Percentiles rank a stretch among this genome's conserved stretches.
phyloP scores from a whole-genome alignment of 352 stramenopile species.

The Pythium vanterpoolii region DNA sequence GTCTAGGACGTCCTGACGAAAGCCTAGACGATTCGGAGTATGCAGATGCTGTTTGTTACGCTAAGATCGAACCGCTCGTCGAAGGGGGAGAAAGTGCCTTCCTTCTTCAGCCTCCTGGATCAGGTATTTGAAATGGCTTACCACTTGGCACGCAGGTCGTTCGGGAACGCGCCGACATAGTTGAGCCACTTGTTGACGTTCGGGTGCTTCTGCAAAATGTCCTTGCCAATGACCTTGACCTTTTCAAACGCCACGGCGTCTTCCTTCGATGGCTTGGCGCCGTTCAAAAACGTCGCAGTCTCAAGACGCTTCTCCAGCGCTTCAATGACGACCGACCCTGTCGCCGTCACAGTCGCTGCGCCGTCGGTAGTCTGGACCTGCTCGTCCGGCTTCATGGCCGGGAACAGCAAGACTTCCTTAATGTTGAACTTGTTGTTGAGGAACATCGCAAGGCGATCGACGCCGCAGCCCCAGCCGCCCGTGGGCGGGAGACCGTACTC shows the following conservation, averaged over 20 bases:
- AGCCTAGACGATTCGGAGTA: too few relatives aligned
- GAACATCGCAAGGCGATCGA: constrained; percentile 98
- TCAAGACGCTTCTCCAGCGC: constrained; percentile 66
- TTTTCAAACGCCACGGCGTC: constrained; percentile 61
- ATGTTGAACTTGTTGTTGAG: constrained; percentile 92
- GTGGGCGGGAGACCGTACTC: constrained; percentile 98
- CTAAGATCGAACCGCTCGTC: too few relatives aligned
- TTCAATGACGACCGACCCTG: constrained; percentile 49
- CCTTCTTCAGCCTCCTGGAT: too few relatives aligned
- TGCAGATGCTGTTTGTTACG: too few relatives aligned
- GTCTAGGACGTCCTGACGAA: too few relatives aligned
- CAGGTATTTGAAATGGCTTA: constrained; percentile 27
- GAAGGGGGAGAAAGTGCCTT: too few relatives aligned
- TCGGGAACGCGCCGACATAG: constrained; percentile 72
- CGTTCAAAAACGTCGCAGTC: constrained; percentile 61
- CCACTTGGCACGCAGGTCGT: constrained; percentile 74
- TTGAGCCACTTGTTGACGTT: constrained; percentile 76
- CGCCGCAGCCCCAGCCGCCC: constrained; percentile 95
- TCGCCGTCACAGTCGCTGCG: constrained; percentile 11
- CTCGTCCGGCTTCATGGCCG: constrained; percentile 98
- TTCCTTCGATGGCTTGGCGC: constrained; percentile 65
- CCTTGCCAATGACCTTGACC: constrained; percentile 77
- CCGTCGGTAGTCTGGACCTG: constrained; percentile 29
- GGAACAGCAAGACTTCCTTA: constrained; percentile 99
- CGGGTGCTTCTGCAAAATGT: constrained; percentile 68